Evolutionary conservation across 805 yeast species (phyloP), one percentile per base, ranked within the genome.

Genomic region (Limtongia smithiae): DNA sequence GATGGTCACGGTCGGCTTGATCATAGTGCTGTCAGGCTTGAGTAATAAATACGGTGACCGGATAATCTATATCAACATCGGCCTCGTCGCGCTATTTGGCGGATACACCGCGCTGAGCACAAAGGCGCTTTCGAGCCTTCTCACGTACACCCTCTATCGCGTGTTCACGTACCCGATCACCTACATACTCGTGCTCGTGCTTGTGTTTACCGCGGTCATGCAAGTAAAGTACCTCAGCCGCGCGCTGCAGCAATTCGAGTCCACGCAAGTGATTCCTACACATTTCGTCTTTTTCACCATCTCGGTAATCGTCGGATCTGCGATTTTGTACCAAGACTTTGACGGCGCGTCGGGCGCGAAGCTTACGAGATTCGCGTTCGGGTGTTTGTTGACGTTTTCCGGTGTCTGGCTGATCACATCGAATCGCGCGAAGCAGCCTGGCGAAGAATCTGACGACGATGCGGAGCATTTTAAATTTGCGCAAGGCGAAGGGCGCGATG

Each of bases 271-370:
- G 2, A 72, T 76, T 7, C 80, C 80, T 0, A 67, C 74, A 33
- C 79, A 75, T 56, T 76, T 75, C 62, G 75, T 70, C 4, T 67
- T 73, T 30, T 76, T 76, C 65, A 74, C 77, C 0, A 51, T 70
- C 8, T 67, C 75, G 2, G 76, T 74, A 2, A 64, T 71, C 24
- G 31, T 68, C 5, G 76, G 75, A n/a, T 72, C 77, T 0, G 68
- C 69, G 9, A 56, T 71, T 5, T 65, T 73, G 6, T 74, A 72
- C 53, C 65, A 67, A 25, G 77, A 73, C 46, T 72, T 73, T 44
- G 64, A 65, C 3, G 59, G 64, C 37, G 61, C 61, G 32, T 46
- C 66, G 4, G 11, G 49, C 1, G 37, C 32, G 3, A 65, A 66
- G 20, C 44, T 58, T 6, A 3, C 55, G 1, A 39, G 57, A n/a